Evolutionary conservation across 306 rosid genomes (phyloP).

Genomic region (Urtica urens): DNA sequence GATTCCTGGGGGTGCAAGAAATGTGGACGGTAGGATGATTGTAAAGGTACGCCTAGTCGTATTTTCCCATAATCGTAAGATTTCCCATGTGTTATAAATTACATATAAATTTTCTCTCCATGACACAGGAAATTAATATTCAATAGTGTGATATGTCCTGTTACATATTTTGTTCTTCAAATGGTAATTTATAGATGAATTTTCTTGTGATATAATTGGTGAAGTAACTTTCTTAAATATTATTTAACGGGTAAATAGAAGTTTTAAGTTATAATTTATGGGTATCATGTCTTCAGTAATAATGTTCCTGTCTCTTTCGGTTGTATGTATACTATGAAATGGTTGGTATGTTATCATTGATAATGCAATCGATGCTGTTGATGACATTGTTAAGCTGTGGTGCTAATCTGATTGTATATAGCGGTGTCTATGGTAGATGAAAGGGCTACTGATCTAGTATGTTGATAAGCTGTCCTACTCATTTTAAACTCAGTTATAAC

Average conservation of each 20-base stretch:
- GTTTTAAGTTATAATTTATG: too few species aligned
- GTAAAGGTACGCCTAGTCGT: slow-evolving; percentile 49
- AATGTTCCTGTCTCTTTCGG: too few species aligned
- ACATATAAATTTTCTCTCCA: too few species aligned
- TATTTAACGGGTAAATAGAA: too few species aligned
- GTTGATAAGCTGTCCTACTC: slow-evolving; percentile 8
- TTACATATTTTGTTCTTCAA: not conserved
- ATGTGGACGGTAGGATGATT: slow-evolving; percentile 88
- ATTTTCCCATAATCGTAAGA: slow-evolving; percentile 3
- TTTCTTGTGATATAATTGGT: not conserved
- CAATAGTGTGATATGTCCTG: too few species aligned
- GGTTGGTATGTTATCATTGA: not conserved
- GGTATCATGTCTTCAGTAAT: too few species aligned
- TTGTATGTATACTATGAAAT: not conserved
- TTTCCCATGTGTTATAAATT: too few species aligned
- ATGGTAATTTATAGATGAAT: not conserved
- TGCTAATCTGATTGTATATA: too few species aligned
- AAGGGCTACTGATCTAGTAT: slow-evolving; percentile 17
- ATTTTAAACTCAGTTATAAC: slow-evolving; percentile 11
- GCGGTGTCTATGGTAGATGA: slow-evolving; percentile 9
- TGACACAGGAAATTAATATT: too few species aligned
- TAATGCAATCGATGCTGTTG: too few species aligned
- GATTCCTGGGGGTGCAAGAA: slow-evolving; percentile 98
- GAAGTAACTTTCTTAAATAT: too few species aligned
- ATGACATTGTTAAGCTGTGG: too few species aligned